phyloP scores from a whole-genome alignment of 257 asterid species.

The Coffea canephora region DNA sequence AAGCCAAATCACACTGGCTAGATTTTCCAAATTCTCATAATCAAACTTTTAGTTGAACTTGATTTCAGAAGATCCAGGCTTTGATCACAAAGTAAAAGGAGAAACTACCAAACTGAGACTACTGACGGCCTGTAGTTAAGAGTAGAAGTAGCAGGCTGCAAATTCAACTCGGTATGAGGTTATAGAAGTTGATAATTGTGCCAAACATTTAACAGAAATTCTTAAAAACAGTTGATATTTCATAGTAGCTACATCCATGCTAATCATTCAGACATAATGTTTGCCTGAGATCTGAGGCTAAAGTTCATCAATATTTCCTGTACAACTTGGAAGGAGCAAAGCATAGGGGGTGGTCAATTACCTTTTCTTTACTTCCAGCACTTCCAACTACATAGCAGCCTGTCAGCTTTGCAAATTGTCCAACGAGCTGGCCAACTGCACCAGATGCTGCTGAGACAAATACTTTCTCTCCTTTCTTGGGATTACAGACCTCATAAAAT shows the following conservation, averaged over 20 bases:
- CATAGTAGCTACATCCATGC: too few relatives aligned
- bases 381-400: slow-evolving; percentile 38
- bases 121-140: not conserved
- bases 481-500: slow-evolving; percentile 23
- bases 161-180: too few relatives aligned
- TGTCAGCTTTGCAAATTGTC: slow-evolving; percentile 22
- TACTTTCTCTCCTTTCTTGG: slow-evolving; percentile 25
- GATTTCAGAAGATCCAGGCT: not conserved
- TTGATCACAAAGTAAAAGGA: not conserved
- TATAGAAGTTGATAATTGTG: too few relatives aligned
- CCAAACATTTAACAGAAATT: too few relatives aligned
- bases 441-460: slow-evolving; percentile 27
- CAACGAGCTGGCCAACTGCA: slow-evolving; percentile 14
- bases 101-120: not conserved
- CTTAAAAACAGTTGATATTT: too few relatives aligned
- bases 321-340: not conserved
- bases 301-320: not conserved
- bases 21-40: too few relatives aligned
- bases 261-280: too few relatives aligned
- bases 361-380: slow-evolving; percentile 33
- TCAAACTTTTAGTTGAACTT: too few relatives aligned
- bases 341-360: not conserved
- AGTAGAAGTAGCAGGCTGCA: too few relatives aligned
- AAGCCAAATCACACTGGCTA: not conserved
- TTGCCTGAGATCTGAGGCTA: not conserved